Evolutionary conservation across 2,329 filamentous ascomycete species (phyloP).

Genomic region (Diaporthe sp.): DNA sequence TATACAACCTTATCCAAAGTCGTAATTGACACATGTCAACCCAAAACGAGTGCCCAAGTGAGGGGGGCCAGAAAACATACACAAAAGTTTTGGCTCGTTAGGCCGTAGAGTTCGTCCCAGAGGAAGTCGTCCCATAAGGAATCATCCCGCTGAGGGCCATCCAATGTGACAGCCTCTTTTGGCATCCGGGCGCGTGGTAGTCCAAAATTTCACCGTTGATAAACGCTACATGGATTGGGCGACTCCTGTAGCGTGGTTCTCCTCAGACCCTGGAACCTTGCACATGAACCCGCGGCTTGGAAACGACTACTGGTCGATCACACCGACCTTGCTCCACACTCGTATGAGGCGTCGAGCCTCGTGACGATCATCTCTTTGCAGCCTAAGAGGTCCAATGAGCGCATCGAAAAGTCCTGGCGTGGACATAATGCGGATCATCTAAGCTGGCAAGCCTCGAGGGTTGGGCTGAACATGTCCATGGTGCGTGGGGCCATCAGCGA

Average conservation of each 20-base stretch:
- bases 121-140: too few species aligned
- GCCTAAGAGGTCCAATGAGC: not conserved
- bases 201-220: not conserved
- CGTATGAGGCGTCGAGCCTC: constrained; percentile 1
- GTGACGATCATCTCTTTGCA: not conserved
- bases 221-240: not conserved
- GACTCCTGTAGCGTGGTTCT: not conserved
- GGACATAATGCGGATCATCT: not conserved
- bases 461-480: not conserved
- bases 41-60: not conserved
- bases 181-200: not conserved
- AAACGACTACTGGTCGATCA: constrained; percentile 25
- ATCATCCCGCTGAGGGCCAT: not conserved
- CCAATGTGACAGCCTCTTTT: not conserved
- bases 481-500: not conserved
- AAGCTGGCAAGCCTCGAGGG: not conserved
- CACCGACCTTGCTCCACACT: not conserved
- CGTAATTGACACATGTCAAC: not conserved
- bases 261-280: constrained; percentile 6
- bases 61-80: too few species aligned
- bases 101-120: not conserved
- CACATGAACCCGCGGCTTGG: not conserved
- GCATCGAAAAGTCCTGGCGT: too few species aligned
- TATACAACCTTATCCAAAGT: too few species aligned
- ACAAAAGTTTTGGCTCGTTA: not conserved